A percentile compares a stretch with the other conserved stretches of the same genome.
phyloP scores from a whole-genome alignment of 805 yeast genomes.

The Kuraishia hungarica region DNA sequence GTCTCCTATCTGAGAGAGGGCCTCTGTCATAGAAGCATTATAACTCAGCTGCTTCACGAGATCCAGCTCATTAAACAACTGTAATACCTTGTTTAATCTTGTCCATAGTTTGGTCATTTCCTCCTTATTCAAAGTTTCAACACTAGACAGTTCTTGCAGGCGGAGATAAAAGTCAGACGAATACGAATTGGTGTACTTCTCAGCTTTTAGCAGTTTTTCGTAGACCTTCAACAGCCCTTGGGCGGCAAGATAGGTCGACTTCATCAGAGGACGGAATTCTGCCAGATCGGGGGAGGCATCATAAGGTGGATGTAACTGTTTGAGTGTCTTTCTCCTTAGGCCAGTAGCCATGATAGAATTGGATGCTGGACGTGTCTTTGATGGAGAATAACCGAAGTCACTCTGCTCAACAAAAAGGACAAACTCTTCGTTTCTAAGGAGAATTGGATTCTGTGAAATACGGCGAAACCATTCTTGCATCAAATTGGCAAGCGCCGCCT shows the following conservation, averaged over 20 bases:
- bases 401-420: constrained; percentile 49
- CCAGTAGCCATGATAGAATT: constrained; percentile 67
- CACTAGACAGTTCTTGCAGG: constrained; percentile 28
- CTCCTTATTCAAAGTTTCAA: constrained; percentile 39
- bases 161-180: constrained; percentile 36
- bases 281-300: constrained; percentile 80
- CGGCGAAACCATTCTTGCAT: constrained; percentile 87
- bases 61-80: constrained; percentile 68
- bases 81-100: constrained; percentile 60
- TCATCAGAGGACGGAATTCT: constrained; percentile 79
- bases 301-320: constrained; percentile 86
- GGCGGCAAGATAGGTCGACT: constrained; percentile 55
- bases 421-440: constrained; percentile 82
- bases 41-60: constrained; percentile 64
- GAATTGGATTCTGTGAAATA: constrained; percentile 63
- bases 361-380: constrained; percentile 27
- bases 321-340: constrained; percentile 76
- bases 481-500: constrained; percentile 39
- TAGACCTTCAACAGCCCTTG: constrained; percentile 42
- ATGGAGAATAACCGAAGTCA: constrained; percentile 28
- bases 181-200: constrained; percentile 40
- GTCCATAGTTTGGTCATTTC: constrained; percentile 78
- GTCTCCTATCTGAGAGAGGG: constrained; percentile 49
- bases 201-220: constrained; percentile 49
- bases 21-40: constrained; percentile 71